phyloP scores from a whole-genome alignment of 257 asterid genomes.

The Gentiana macrophylla region DNA sequence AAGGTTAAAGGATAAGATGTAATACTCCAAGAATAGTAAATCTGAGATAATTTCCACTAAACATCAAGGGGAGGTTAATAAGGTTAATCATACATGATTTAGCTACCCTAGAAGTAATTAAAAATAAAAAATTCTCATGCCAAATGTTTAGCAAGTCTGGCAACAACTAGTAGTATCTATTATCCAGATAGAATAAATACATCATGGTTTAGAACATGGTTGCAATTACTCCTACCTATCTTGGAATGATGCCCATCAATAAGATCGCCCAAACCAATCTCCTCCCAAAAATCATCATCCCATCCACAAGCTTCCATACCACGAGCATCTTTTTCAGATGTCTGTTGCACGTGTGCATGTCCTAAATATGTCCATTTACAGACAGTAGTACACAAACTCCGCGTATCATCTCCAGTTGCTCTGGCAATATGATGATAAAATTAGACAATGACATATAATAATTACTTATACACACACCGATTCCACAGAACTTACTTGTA shows the following conservation, averaged over 20 bases:
- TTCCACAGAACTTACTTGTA: slow-evolving; percentile 43
- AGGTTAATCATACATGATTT: no score
- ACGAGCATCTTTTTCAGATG: slow-evolving; percentile 57
- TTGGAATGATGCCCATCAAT: slow-evolving; percentile 91
- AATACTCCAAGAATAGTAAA: no score
- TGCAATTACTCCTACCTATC: slow-evolving; percentile 46
- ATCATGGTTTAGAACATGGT: slow-evolving; percentile 4
- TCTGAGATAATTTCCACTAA: no score
- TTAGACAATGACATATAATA: slow-evolving; percentile 5
- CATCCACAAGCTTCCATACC: slow-evolving; percentile 95
- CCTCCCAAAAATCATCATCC: slow-evolving; percentile 97
- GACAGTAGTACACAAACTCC: slow-evolving; percentile 94
- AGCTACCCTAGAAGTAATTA: no score
- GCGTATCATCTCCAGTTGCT: slow-evolving; percentile 98
- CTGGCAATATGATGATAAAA: slow-evolving; percentile 21
- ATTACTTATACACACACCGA: background rate
- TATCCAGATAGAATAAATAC: background rate
- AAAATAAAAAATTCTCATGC: no score
- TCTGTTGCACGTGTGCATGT: slow-evolving; percentile 94
- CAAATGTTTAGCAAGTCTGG: no score
- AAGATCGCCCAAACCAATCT: slow-evolving; percentile 93
- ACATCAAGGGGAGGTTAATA: no score
- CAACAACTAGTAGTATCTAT: background rate
- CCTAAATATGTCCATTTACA: slow-evolving; percentile 99
- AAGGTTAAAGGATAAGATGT: no score